phyloP scores from a whole-genome alignment of 2,329 filamentous ascomycete genomes.

The Rhexocercosporidium sp. region DNA sequence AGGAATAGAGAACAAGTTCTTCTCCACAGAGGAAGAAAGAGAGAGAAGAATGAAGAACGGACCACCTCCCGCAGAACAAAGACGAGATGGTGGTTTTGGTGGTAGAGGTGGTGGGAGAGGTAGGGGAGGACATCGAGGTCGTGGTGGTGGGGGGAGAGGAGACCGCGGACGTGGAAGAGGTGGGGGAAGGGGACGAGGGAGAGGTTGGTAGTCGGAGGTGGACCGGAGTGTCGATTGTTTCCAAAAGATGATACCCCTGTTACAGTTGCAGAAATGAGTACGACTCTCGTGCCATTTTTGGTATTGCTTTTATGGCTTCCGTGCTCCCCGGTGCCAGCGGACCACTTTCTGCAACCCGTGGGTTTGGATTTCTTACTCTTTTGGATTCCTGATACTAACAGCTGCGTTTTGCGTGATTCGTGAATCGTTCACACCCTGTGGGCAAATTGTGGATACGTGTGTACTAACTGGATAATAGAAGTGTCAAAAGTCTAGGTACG shows the following conservation, averaged over 20 bases:
- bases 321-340: not conserved
- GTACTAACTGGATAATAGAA: constrained; percentile 2
- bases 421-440: not conserved
- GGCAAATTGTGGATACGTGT: not conserved
- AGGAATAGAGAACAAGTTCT: constrained; percentile 76
- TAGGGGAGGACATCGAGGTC: constrained; percentile 43
- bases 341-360: not conserved
- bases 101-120: constrained; percentile 41
- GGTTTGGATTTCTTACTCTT: not conserved
- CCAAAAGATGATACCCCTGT: constrained; percentile 31
- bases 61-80: constrained; percentile 52
- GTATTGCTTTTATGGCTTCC: constrained; percentile 9
- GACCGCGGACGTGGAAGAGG: constrained; percentile 33
- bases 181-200: constrained; percentile 44
- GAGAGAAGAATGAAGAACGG: constrained; percentile 61
- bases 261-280: constrained; percentile 15
- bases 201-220: constrained; percentile 31
- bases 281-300: constrained; percentile 10
- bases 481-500: not conserved
- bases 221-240: constrained; percentile 19
- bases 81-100: constrained; percentile 35
- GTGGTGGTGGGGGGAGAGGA: constrained; percentile 44
- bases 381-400: not conserved
- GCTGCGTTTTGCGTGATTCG: not conserved
- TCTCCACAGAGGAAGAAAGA: constrained; percentile 74